Base-by-base conservation (phyloP, 257 asterid species). In the Solanum microdontum region DNA sequence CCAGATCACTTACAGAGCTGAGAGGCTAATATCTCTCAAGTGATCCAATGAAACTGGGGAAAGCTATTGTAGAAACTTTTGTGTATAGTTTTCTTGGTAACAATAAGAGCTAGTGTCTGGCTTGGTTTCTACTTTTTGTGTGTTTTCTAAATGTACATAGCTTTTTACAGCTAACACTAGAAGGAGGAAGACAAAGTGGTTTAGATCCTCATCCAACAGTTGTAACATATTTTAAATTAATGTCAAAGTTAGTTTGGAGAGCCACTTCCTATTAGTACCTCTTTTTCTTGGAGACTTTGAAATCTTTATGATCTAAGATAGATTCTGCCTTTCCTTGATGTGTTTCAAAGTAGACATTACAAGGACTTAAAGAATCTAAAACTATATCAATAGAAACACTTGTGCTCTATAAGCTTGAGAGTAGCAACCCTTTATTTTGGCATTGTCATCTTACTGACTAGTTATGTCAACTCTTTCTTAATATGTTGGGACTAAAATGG, bases 61-160 rank as follows among this genome's bases (percentile, higher is more conserved):
- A 75, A 88, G 36, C 66, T 79, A 11, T 60, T 14, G 10, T 28
- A 82, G 85, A 82, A 82, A 48, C 19, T 30, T 45, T 3, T 82
- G 85, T 48, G 28, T 45, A 82, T 82, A 82, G 89, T 85, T 72
- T 39, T 51, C 23, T 28, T 83, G 86, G 80, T 79, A 88, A 64
- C 73, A 55, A 26, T 85, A 82, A 48, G 40, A 82, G 17, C 68
- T 15, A 87, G 24, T 83, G 74, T 19, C 86, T 87, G 87, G 85
- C 76, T 86, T 87, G 58, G 85, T 82, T 82, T 32, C 37, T 37
- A 77, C 79, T 89, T 74, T 48, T 76, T 30, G 86, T 79, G 89
- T 90, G 90, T 84, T 89, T 80, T 88, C 83, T 88, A 69, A 45
- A 84, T 92, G 94, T 91, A 92, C 34, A 92, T 90, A 82, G 69